Conservation (phyloP, 768 basidiomycete genomes). For the Infundibulicybe gibba region DNA sequence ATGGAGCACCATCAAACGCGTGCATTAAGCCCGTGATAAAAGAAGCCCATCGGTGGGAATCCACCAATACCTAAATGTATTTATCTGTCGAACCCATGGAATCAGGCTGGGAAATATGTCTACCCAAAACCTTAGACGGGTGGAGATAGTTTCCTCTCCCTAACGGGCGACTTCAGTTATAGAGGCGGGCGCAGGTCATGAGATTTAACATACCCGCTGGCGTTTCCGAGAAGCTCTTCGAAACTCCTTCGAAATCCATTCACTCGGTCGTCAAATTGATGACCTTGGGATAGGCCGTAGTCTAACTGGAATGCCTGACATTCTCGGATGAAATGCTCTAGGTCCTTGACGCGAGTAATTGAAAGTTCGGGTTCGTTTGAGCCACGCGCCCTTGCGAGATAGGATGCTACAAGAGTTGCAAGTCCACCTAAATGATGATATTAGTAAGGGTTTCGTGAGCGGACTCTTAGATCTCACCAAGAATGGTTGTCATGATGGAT, state of each 20-base stretch:
- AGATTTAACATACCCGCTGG: constrained; percentile 20
- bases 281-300: constrained; percentile 36
- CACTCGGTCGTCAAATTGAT: constrained; percentile 33
- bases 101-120: too few relatives aligned
- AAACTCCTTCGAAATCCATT: constrained; percentile 32
- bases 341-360: constrained; percentile 47
- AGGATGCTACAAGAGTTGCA: constrained; percentile 68
- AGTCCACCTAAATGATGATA: constrained; percentile 42
- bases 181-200: too few relatives aligned
- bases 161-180: too few relatives aligned
- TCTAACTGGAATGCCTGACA: constrained; percentile 56
- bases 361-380: constrained; percentile 71
- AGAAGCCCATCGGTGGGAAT: too few relatives aligned
- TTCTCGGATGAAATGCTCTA: constrained; percentile 70
- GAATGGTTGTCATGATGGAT: constrained; percentile 29
- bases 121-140: too few relatives aligned
- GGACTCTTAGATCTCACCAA: constrained; percentile 24
- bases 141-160: too few relatives aligned
- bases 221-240: constrained; percentile 45
- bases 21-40: too few relatives aligned
- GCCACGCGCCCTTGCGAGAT: constrained; percentile 65
- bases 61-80: too few relatives aligned
- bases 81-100: too few relatives aligned
- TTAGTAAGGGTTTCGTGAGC: neutral
- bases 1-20: too few relatives aligned